These are phyloP conservation scores for Naganishia kalamii DNA, from an alignment of 768 basidiomycete genomes.

Conservation along the genomic window DNA sequence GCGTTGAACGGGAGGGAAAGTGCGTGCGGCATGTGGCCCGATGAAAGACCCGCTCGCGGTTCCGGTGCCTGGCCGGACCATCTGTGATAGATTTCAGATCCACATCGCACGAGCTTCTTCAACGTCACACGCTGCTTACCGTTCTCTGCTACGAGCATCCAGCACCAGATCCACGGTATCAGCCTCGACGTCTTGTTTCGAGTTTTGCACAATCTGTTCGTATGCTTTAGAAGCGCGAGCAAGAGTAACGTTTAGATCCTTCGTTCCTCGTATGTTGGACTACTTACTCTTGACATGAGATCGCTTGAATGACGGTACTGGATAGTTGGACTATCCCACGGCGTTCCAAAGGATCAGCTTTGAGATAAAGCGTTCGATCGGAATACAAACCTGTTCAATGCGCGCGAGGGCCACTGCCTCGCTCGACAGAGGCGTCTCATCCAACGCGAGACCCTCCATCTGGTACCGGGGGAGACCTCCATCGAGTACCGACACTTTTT, in stretches of 20 bases:
- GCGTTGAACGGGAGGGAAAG: conserved; percentile 73
- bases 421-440: neutral
- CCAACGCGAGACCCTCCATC: conserved; percentile 48
- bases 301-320: conserved; percentile 11
- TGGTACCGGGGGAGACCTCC: conserved; percentile 87
- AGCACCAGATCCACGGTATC: conserved; percentile 62
- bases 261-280: too few species aligned
- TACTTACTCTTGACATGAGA: neutral
- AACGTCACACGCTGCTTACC: too few species aligned
- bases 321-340: conserved; percentile 7
- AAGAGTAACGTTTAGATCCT: too few species aligned
- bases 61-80: conserved; percentile 77
- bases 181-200: conserved; percentile 50
- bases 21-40: conserved; percentile 87
- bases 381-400: neutral
- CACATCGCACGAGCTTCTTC: too few species aligned
- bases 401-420: neutral
- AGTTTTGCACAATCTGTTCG: conserved; percentile 71
- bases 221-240: conserved; percentile 55
- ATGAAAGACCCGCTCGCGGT: conserved; percentile 76
- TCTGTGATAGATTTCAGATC: too few species aligned
- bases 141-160: conserved; percentile 76
- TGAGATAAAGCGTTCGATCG: neutral
- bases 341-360: neutral
- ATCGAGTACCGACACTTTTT: conserved; percentile 75